Conservation (phyloP, 148 eudicot species). For the Rhododendron vialii region DNA sequence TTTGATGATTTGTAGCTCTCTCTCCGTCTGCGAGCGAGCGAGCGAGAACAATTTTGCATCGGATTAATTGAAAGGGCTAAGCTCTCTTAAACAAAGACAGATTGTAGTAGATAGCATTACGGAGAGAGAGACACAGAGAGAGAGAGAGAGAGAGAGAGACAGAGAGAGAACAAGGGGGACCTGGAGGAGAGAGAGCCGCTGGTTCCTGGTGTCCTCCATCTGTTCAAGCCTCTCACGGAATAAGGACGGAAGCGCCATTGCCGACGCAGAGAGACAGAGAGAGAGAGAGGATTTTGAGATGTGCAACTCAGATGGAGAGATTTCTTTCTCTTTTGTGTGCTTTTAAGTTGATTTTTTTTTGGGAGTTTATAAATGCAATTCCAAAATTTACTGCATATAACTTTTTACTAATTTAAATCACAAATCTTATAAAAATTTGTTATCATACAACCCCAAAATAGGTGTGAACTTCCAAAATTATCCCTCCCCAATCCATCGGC, state of each 20-base stretch:
- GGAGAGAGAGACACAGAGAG: not conserved
- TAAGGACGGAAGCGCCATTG: constrained; percentile 45
- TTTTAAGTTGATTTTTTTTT: no score
- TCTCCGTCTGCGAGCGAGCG: constrained; percentile 31
- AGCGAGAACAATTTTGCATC: not conserved
- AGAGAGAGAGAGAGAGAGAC: not conserved
- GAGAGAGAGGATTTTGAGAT: not conserved
- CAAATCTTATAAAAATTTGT: no score
- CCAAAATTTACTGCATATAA: no score
- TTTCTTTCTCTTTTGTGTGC: no score
- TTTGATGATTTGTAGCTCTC: constrained; percentile 32
- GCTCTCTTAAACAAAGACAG: not conserved
- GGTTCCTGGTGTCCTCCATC: constrained; percentile 47
- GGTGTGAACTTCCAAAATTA: no score
- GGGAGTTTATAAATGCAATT: no score
- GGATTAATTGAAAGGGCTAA: not conserved
- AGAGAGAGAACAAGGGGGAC: constrained; percentile 17
- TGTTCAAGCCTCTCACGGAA: constrained; percentile 44
- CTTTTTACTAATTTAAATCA: no score
- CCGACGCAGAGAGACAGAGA: not conserved
- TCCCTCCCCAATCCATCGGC: no score
- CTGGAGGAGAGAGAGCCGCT: constrained; percentile 54
- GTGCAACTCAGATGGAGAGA: not conserved
- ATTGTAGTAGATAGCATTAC: not conserved
- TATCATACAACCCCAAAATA: no score